Percentiles rank a stretch among this genome's conserved stretches.
These are phyloP conservation scores for Lentinula guzmanii DNA, from an alignment of 768 basidiomycete species.

Conservation along the genomic window DNA sequence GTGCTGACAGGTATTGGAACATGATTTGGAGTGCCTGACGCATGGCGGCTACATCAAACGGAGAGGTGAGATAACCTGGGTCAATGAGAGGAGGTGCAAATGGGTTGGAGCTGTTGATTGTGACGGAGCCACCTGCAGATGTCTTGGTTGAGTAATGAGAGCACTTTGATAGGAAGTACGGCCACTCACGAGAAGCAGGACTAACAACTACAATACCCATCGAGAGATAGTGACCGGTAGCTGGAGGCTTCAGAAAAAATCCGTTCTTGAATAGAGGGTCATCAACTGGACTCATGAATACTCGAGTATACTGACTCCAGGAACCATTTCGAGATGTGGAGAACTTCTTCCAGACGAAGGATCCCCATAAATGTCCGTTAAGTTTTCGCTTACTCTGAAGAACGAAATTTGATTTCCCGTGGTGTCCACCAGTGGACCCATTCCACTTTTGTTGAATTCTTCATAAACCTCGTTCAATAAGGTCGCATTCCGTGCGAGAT, in stretches of 20 bases:
- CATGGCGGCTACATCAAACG: constrained; percentile 22
- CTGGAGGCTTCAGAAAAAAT: not conserved
- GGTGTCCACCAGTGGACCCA: constrained; percentile 15
- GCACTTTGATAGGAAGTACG: not conserved
- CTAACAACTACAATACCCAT: constrained; percentile 3
- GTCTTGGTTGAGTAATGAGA: not conserved
- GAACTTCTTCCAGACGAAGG: constrained; percentile 16
- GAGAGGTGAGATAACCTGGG: constrained; percentile 13
- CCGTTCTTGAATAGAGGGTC: constrained; percentile 1
- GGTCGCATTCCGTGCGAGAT: constrained; percentile 9
- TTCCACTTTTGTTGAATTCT: constrained; percentile 13
- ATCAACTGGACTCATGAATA: too few relatives aligned
- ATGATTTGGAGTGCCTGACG: constrained; percentile 19
- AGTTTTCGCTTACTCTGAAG: constrained; percentile 16
- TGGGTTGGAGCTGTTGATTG: constrained; percentile 21
- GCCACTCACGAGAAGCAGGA: constrained; percentile 10
- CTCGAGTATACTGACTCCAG: constrained; percentile 9
- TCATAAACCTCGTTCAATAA: constrained; percentile 1
- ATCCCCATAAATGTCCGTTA: constrained; percentile 11
- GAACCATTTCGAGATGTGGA: constrained; percentile 15
- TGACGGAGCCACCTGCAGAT: constrained; percentile 19
- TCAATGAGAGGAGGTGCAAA: constrained; percentile 21
- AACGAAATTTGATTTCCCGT: constrained; percentile 19
- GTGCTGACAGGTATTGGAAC: constrained; percentile 18
- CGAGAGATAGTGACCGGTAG: constrained; percentile 12